phyloP scores from a whole-genome alignment of 352 stramenopile genomes.

The Globisporangium splendens region DNA sequence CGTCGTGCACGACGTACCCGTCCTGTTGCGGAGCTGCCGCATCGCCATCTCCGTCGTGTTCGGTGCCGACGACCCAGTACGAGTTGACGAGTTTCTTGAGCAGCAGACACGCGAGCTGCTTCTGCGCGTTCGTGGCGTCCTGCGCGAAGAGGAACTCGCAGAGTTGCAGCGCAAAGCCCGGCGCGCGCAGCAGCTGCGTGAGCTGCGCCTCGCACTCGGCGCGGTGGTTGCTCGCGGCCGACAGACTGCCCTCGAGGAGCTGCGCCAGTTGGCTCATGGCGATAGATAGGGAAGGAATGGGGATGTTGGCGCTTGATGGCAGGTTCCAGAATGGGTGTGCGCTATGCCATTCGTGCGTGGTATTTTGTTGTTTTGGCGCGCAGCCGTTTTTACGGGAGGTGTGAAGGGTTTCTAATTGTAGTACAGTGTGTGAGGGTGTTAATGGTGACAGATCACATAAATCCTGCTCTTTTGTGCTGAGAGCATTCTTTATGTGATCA shows the following conservation, averaged over 20 bases:
- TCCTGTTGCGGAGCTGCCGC: background rate
- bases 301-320: background rate
- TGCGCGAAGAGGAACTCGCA: slow-evolving; percentile 60
- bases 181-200: slow-evolving; percentile 45
- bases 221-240: slow-evolving; percentile 37
- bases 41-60: slow-evolving; percentile 30
- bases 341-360: too few species aligned
- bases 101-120: slow-evolving; percentile 67
- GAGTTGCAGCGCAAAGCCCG: slow-evolving; percentile 71
- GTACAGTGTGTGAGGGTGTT: too few species aligned
- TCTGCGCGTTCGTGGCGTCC: slow-evolving; percentile 34
- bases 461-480: too few species aligned
- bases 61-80: slow-evolving; percentile 39
- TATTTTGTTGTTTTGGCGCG: too few species aligned
- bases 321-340: too few species aligned
- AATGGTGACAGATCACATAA: too few species aligned
- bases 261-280: slow-evolving; percentile 14
- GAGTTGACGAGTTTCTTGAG: slow-evolving; percentile 75
- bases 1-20: slow-evolving; percentile 49
- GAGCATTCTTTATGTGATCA: too few species aligned
- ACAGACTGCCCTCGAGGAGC: slow-evolving; percentile 55
- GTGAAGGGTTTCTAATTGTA: too few species aligned
- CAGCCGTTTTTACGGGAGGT: too few species aligned
- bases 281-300: background rate
- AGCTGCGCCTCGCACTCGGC: slow-evolving; percentile 63